Conservation (phyloP, 345 rosid species). For the Populus ilicifolia region DNA sequence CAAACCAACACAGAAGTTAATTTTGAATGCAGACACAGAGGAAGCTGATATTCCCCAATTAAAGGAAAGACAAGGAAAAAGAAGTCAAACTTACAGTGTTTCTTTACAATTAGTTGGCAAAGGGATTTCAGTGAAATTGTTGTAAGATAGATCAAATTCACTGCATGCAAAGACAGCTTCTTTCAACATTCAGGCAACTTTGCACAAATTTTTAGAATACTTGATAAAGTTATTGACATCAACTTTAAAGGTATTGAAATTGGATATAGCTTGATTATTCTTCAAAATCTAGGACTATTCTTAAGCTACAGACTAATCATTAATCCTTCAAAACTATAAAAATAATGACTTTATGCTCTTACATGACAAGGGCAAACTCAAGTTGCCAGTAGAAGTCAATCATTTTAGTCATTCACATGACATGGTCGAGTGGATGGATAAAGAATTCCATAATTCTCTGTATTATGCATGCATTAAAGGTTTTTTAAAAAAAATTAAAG, state of each 20-base stretch:
- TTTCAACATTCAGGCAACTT: background rate
- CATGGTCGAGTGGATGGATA: background rate
- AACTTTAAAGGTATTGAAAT: background rate
- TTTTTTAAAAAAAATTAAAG: too few species aligned
- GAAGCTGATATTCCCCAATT: background rate
- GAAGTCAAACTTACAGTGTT: background rate
- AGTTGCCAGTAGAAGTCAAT: background rate
- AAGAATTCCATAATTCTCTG: background rate
- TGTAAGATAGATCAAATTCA: slow-evolving; percentile 11
- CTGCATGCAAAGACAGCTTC: slow-evolving; percentile 4
- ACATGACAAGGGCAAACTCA: background rate
- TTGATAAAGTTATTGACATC: background rate
- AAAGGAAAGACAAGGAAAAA: background rate
- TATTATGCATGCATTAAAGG: background rate
- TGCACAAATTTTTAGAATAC: background rate
- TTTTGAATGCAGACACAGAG: background rate
- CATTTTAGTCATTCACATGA: background rate
- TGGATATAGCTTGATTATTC: background rate
- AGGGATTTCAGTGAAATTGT: slow-evolving; percentile 14
- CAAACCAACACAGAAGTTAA: background rate
- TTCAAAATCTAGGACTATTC: background rate
- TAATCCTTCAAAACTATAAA: background rate
- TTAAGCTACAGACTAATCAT: background rate
- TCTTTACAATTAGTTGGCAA: background rate
- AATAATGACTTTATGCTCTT: background rate